Evolutionary conservation across 2,329 filamentous ascomycete species (phyloP).

Genomic region (Diaporthe ilicicola): DNA sequence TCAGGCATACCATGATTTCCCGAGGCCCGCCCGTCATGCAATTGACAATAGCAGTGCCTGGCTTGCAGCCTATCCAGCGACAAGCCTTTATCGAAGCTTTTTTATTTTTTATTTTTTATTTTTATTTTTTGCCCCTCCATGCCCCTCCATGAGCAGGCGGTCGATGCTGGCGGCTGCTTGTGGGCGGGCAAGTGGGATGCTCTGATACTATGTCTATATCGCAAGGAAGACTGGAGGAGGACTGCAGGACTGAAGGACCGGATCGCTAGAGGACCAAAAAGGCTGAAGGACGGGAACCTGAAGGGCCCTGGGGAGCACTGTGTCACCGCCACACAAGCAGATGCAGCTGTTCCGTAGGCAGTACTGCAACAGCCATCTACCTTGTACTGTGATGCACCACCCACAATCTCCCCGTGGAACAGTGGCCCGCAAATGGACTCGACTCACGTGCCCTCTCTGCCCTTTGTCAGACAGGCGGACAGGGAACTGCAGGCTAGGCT

Average conservation of each 20-base stretch:
- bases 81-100: constrained; percentile 2
- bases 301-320: neutral
- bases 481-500: no score
- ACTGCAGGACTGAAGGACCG: neutral
- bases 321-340: neutral
- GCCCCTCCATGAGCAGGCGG: neutral
- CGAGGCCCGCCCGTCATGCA: neutral
- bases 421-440: neutral
- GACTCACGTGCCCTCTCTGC: constrained; percentile 1
- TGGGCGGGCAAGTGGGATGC: neutral
- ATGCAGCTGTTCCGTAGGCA: neutral
- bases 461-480: neutral
- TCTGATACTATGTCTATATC: neutral
- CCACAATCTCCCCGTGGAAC: constrained; percentile 13
- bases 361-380: neutral
- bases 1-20: neutral
- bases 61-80: neutral
- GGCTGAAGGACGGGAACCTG: neutral
- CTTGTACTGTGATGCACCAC: constrained; percentile 6
- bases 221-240: neutral
- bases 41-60: neutral
- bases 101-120: no score
- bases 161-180: neutral
- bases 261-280: neutral
- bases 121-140: no score